phyloP scores from a whole-genome alignment of 2,329 filamentous ascomycete genomes.

The Fusarium globosum region DNA sequence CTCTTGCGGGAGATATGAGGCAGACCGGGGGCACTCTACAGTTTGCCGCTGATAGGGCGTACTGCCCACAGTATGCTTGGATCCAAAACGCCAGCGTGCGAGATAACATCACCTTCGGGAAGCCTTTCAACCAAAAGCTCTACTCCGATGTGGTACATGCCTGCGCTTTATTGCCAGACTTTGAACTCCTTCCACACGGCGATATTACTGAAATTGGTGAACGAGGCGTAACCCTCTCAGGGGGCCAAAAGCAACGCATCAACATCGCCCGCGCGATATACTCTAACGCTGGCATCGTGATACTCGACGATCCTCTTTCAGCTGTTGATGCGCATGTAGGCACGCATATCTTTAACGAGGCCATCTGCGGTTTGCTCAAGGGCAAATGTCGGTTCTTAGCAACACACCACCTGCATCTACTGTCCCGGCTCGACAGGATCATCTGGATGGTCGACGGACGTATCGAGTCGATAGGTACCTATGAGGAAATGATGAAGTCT shows the following conservation, averaged over 20 bases:
- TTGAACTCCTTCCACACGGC: background rate
- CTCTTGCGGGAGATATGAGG: background rate
- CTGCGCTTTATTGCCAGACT: background rate
- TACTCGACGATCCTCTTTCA: background rate
- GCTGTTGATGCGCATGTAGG: background rate
- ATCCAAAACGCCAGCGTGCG: background rate
- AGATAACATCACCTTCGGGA: background rate
- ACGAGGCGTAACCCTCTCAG: background rate
- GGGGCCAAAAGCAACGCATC: background rate
- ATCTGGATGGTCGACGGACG: background rate
- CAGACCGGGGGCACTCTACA: background rate
- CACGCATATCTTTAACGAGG: background rate
- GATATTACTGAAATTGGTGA: background rate
- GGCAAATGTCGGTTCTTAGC: background rate
- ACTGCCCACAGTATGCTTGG: background rate
- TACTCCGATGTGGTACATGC: background rate
- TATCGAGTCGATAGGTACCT: background rate
- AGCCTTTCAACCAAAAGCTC: background rate
- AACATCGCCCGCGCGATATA: background rate
- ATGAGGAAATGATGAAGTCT: background rate
- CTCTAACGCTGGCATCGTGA: background rate
- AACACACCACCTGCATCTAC: background rate
- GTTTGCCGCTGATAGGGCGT: background rate
- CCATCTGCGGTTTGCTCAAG: slow-evolving; percentile 1
- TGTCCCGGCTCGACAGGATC: background rate